Evolutionary conservation across 371 early-diverging fungal genomes (phyloP).

Genomic region (Actinomortierella ambigua): DNA sequence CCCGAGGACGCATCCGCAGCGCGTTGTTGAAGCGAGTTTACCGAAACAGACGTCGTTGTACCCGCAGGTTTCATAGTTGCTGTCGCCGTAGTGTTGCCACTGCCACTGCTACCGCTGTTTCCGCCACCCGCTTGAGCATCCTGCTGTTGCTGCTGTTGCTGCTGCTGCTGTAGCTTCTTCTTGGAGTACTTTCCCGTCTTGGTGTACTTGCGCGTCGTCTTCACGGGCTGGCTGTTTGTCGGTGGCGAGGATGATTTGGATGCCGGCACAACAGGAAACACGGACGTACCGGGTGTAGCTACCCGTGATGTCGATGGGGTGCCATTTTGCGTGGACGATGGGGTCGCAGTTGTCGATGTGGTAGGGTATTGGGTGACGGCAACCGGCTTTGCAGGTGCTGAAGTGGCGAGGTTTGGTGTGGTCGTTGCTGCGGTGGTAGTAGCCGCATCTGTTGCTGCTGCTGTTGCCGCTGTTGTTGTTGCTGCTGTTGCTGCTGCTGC

Average conservation of each 20-base stretch:
- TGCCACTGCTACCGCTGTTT: too few relatives aligned
- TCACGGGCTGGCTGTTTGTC: constrained; percentile 33
- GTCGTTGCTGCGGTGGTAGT: constrained; percentile 9
- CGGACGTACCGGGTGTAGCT: constrained; percentile 4
- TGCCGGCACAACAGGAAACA: constrained; percentile 9
- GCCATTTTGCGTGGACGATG: constrained; percentile 7
- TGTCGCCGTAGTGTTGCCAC: constrained; percentile 2
- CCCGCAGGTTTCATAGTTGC: constrained; percentile 8
- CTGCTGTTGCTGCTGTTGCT: constrained; percentile 15
- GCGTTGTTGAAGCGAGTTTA: too few relatives aligned
- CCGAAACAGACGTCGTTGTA: constrained; percentile 2
- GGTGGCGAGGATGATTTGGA: constrained; percentile 16
- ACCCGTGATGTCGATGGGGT: neutral
- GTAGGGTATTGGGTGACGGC: neutral
- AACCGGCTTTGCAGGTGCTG: neutral
- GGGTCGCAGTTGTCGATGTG: constrained; percentile 9
- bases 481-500: constrained; percentile 45
- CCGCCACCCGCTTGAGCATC: neutral
- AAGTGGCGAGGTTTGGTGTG: constrained; percentile 4
- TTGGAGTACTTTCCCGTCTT: constrained; percentile 73
- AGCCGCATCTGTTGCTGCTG: constrained; percentile 13
- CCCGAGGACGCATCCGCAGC: too few relatives aligned
- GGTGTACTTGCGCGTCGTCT: constrained; percentile 63
- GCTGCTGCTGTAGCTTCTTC: constrained; percentile 50
- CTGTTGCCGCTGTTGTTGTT: constrained; percentile 20